phyloP scores from a whole-genome alignment of 805 yeast genomes.

The Candida glaebosa region DNA sequence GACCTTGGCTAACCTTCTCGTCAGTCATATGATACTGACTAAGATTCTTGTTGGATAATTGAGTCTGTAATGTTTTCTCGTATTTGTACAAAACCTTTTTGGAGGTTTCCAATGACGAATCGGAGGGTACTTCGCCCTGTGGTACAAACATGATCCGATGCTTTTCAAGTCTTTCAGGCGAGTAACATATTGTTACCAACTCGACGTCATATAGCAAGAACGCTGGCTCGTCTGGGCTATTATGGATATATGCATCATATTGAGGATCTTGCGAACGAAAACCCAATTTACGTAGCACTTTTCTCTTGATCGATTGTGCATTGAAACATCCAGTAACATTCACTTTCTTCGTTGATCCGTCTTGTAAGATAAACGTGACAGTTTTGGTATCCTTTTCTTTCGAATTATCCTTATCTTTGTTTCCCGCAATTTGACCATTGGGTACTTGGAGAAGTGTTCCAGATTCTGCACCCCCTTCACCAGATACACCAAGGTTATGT shows the following conservation, averaged over 20 bases:
- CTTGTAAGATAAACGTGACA: conserved; percentile 66
- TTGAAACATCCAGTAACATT: conserved; percentile 77
- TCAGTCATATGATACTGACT: conserved; percentile 24
- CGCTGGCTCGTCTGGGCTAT: conserved; percentile 11
- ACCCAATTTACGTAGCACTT: conserved; percentile 58
- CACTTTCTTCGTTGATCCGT: conserved; percentile 66
- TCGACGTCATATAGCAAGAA: conserved; percentile 70
- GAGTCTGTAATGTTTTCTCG: conserved; percentile 14
- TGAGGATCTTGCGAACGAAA: conserved; percentile 39
- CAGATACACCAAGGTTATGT: background rate
- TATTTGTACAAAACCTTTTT: conserved; percentile 39
- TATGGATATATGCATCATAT: conserved; percentile 60
- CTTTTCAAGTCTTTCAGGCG: conserved; percentile 66
- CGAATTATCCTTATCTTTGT: conserved; percentile 8
- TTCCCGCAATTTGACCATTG: background rate
- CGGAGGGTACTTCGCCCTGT: conserved; percentile 59
- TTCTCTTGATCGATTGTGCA: conserved; percentile 72
- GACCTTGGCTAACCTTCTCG: conserved; percentile 7
- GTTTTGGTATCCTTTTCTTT: conserved; percentile 10
- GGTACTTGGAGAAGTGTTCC: conserved; percentile 4
- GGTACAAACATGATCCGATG: conserved; percentile 68
- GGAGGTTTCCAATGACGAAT: conserved; percentile 55
- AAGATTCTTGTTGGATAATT: conserved; percentile 14
- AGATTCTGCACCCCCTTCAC: background rate
- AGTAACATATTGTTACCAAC: conserved; percentile 77